Base-by-base conservation (phyloP, 2,329 filamentous ascomycete species). In the Chaetomiaceae sp. region DNA sequence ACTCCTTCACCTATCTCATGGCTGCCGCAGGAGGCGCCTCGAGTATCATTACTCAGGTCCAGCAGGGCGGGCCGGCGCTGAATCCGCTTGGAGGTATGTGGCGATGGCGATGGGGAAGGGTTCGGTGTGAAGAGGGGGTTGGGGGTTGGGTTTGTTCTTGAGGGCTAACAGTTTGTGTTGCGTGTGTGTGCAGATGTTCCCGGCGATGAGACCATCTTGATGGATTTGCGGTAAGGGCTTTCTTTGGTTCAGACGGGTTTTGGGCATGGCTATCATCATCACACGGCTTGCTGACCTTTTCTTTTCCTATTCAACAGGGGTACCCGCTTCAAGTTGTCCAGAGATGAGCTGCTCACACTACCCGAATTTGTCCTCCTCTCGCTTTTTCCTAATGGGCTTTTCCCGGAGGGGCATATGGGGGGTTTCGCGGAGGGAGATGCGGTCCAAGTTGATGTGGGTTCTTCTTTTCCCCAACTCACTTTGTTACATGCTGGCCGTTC, bases 31-130 rank as follows among this genome's bases (percentile, higher is more conserved):
- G 92, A 78, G 92, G 91, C 74, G 88, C 91, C 63, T 86, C 91
- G 75, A 97, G 93, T 81, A 96, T 99, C 68, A 95, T 99, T 74
- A 99, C 93, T 72, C 93, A 99, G 75, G 93, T 99, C 63, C 91
- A 95, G 68, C 93, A 99, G 72, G 87, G 87, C 59, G 91, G 87
- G 44, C 87, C 90, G 63, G 87, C 91, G 33, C 83, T 96, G 62
- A 95, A 93, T 70, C 87, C 89, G 49, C 77, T 97, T 55, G 89
- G 88, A 81, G 88, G 88, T 90, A 73, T 27, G 6, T 10, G 25
- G 30, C 31, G 12, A 41, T 19, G 30, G n/a, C 8, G 4, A 5
- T 13, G 3, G 8, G 19, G 20, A 9, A n/a, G 14, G 7, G 14
- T 23, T 25, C 3, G 35, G 4, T 16, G 20, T 52, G 30, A 34